These are phyloP conservation scores for Coriolopsis trogii DNA, from an alignment of 1,284 basidiomycete species.

Conservation along the genomic window DNA sequence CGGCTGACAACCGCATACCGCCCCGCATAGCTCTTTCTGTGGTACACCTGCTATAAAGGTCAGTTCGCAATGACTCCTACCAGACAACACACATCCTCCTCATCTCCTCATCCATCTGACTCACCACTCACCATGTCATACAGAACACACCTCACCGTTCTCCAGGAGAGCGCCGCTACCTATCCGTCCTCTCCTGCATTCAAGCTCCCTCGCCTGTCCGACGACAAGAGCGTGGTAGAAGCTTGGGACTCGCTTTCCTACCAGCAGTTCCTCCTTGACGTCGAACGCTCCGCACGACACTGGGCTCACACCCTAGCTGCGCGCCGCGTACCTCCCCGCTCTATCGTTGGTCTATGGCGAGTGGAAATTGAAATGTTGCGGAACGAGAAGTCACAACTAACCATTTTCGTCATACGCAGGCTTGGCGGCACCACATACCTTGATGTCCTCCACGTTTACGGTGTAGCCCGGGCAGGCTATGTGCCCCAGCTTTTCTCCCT, in stretches of 20 bases:
- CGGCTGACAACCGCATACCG: conserved; percentile 26
- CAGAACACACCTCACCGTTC: conserved; percentile 50
- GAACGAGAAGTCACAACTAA: conserved; percentile 1
- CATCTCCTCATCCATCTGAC: conserved; percentile 5
- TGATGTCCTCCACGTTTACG: conserved; percentile 72
- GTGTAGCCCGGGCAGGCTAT: conserved; percentile 68
- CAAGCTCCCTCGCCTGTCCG: conserved; percentile 45
- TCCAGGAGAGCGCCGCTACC: conserved; percentile 47
- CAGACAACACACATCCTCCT: conserved; percentile 9
- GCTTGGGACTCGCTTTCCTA: conserved; percentile 57
- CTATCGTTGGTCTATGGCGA: conserved; percentile 71
- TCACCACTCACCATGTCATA: conserved; percentile 26
- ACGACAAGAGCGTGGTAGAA: conserved; percentile 37
- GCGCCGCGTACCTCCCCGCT: conserved; percentile 47
- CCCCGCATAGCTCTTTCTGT: conserved; percentile 24
- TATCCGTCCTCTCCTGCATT: conserved; percentile 52
- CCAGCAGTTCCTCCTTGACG: conserved; percentile 52
- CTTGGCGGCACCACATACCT: conserved; percentile 65
- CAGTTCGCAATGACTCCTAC: background rate
- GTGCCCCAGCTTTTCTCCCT: conserved; percentile 74
- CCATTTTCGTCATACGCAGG: conserved; percentile 41
- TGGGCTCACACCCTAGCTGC: conserved; percentile 51
- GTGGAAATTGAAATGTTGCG: conserved; percentile 25
- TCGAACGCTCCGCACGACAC: conserved; percentile 54
- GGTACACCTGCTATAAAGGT: conserved; percentile 16